These are phyloP conservation scores for Aspergillus sp. DNA, from an alignment of 2,329 filamentous ascomycete genomes.

Conservation along the genomic window DNA sequence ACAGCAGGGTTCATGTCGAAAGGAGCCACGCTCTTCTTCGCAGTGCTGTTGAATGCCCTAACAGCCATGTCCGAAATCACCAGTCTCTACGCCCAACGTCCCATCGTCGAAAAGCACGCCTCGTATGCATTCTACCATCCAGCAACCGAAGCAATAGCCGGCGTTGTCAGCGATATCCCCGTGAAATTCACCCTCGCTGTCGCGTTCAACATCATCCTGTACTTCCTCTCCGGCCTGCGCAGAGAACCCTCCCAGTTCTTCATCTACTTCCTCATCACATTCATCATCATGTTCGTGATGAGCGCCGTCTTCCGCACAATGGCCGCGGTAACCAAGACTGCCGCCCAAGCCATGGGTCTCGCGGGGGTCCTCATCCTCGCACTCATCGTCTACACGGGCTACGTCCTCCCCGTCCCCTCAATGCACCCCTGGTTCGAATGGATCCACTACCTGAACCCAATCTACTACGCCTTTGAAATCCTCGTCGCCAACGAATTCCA, in stretches of 20 bases:
- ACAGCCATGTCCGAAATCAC: constrained; percentile 42
- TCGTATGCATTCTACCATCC: constrained; percentile 33
- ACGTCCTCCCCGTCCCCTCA: constrained; percentile 35
- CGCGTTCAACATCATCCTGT: constrained; percentile 74
- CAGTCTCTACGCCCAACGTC: constrained; percentile 41
- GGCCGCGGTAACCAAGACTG: constrained; percentile 69
- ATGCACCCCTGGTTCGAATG: constrained; percentile 77
- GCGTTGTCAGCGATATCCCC: constrained; percentile 52
- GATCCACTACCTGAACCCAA: constrained; percentile 75
- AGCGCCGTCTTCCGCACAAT: constrained; percentile 82
- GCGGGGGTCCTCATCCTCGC: constrained; percentile 49
- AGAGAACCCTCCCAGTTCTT: constrained; percentile 76
- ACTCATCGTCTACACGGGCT: constrained; percentile 48
- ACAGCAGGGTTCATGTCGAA: constrained; percentile 73
- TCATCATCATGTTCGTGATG: constrained; percentile 72
- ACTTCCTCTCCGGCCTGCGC: constrained; percentile 81
- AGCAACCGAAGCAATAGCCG: constrained; percentile 16
- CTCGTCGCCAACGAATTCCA: constrained; percentile 80
- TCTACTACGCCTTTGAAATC: constrained; percentile 75
- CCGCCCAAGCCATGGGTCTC: constrained; percentile 56
- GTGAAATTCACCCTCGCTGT: constrained; percentile 73
- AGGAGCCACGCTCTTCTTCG: constrained; percentile 79
- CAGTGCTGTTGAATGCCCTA: constrained; percentile 81
- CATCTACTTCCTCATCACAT: constrained; percentile 77
- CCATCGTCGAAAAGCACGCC: constrained; percentile 30